Evolutionary conservation across 805 yeast species (phyloP), one percentile per base, ranked within the genome.

Genomic region (Wickerhamomyces sydowiorum): DNA sequence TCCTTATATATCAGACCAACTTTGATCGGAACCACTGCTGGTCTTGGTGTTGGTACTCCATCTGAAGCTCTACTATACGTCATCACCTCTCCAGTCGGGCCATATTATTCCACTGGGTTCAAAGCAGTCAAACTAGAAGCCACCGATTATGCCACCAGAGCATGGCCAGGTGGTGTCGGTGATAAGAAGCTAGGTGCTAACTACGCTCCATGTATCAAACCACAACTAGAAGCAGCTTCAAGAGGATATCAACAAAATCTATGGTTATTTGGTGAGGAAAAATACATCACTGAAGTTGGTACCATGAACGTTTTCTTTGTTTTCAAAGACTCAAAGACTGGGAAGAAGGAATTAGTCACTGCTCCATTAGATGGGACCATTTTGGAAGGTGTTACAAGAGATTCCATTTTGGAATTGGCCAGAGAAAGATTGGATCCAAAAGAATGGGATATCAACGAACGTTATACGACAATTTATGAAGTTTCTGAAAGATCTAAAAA

Each of bases 151-250:
- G 96, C 96, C 39, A 90, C 90, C 27, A 86, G 99, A 72, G 98
- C 99, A 24, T 91, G 98, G 98, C 98, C 98, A 61, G 96, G 96
- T 59, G 99, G 98, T 65, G 89, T 81, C 55, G 99, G 99, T 67
- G 85, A 91, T 78, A 83, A 79, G 66, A 91, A 91, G 69, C 78
- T 91, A 57, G 99, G 99, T 66, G 97, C 96, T 47, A 91, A 91
- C 73, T 91, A 91, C 61, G 99, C 97, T 36, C 97, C 98, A 48
- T 86, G 96, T 64, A 80, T 90, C 57, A 73, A 76, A 61, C 97
- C 98, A 25, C 96, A 88, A 69, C 71, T 76, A 54, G 83, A 86
- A 68, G 96, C 98, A 39, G 96, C 96, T 42, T 59, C 72, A 20
- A 80, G 90, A 66, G 99, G 99, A 35, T 90, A 80, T 72, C 95